A percentile compares a stretch with the other conserved stretches of the same genome.
Conservation (phyloP, 768 basidiomycete genomes). For the Suillus alpinus region DNA sequence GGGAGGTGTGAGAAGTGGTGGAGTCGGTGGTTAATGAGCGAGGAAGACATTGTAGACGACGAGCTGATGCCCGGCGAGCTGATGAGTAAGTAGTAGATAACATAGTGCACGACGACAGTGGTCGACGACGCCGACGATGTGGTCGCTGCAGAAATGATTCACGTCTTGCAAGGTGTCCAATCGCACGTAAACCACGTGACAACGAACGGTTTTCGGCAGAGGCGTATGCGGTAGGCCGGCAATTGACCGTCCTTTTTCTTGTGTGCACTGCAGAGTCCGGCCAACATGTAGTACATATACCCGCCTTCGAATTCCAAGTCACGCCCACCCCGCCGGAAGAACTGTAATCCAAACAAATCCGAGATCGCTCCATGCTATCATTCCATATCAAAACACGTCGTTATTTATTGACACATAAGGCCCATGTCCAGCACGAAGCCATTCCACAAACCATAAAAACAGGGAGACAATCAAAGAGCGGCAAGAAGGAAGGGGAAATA, state of each 20-base stretch:
- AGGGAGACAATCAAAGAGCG: slow-evolving; percentile 8
- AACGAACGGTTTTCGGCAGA: background rate
- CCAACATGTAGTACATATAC: no score
- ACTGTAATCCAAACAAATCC: no score
- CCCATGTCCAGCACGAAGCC: slow-evolving; percentile 15
- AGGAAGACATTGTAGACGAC: slow-evolving; percentile 14
- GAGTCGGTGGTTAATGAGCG: slow-evolving; percentile 29
- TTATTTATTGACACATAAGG: slow-evolving; percentile 1
- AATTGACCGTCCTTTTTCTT: background rate
- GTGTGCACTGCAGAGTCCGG: no score
- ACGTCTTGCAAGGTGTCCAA: background rate
- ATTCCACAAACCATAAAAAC: background rate
- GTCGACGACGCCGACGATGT: background rate
- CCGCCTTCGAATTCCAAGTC: background rate
- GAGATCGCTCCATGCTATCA: no score
- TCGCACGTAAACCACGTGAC: background rate
- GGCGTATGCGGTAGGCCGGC: background rate
- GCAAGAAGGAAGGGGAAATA: background rate
- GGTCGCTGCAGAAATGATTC: background rate
- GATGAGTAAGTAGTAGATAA: slow-evolving; percentile 16
- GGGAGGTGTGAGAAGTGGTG: slow-evolving; percentile 19
- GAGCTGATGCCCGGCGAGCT: slow-evolving; percentile 10
- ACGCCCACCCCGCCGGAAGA: background rate
- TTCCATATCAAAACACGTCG: background rate
- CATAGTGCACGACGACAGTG: slow-evolving; percentile 19